Evolutionary conservation across 1,284 basidiomycete species (phyloP), one percentile per base, ranked within the genome.

Genomic region (Omphalotus olearius): DNA sequence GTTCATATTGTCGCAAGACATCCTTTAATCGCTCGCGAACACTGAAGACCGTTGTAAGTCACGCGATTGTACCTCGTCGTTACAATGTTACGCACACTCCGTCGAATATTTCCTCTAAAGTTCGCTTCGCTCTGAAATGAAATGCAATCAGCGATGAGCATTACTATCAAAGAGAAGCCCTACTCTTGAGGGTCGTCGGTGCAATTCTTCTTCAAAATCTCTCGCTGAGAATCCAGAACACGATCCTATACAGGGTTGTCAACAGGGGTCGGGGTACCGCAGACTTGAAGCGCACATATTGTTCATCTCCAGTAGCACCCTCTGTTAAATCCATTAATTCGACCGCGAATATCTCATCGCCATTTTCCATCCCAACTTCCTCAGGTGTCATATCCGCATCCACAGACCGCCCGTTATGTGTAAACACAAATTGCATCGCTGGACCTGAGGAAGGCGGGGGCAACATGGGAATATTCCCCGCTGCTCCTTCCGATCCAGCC

Each of bases 271-370:
- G 50, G 38, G 10, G 52, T 2, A 23, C 45, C 44, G 42, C 14
- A 6, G 40, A 54, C 47, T 52, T 54, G 9, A 26, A 30, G 72
- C 83, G 66, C 61, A 83, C 85, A 73, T 77, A 76, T 59, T 36
- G n/a, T 25, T 78, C 75, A 56, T 88, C 84, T 25, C 76, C 68
- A 44, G 73, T 74, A 10, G 79, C 71, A 16, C 78, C 79, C 51
- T 85, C 82, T 6, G 89, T 91, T 57, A 92, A 71, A 63, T 92
- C 89, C 86, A 91, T 88, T 65, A 92, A 68, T 71, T 92, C 89
- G 10, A 92, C 83, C 14, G 90, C 89, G 47, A 90, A 70, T 62
- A 92, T 89, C 67, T 90, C 87, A 64, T 92, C 90, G 6, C 83
- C 82, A 60, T 90, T 85, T 60, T 91, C 88, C 72, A 92, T 86